Conservation (phyloP, 2,329 filamentous ascomycete species). For the Fusarium buxicola region DNA sequence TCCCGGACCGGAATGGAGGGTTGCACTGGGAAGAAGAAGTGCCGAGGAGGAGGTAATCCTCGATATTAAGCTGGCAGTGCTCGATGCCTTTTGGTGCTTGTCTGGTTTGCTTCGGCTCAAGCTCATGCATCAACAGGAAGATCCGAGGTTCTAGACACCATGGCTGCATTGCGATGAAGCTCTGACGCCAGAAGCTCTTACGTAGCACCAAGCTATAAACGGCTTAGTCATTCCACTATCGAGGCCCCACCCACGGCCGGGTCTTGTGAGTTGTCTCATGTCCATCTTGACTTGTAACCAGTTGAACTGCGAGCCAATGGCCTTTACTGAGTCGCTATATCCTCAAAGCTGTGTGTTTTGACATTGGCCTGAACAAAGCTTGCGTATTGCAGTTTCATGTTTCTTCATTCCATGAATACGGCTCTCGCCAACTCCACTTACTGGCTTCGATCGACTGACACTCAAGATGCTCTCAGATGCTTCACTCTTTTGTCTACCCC, state of each 20-base stretch:
- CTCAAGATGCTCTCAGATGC: constrained; percentile 5
- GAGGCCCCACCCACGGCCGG: constrained; percentile 13
- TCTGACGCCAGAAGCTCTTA: constrained; percentile 36
- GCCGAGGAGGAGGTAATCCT: neutral
- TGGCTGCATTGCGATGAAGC: constrained; percentile 41
- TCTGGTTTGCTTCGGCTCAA: constrained; percentile 24
- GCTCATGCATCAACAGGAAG: constrained; percentile 20
- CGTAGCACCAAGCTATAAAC: constrained; percentile 25
- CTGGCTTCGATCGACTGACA: neutral
- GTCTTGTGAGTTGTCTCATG: neutral
- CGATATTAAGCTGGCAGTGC: neutral
- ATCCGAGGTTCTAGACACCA: constrained; percentile 41
- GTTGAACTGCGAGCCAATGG: neutral
- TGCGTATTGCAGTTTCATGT: neutral
- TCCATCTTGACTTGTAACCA: constrained; percentile 14
- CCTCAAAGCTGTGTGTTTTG: neutral
- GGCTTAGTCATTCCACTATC: constrained; percentile 40
- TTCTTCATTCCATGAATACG: neutral
- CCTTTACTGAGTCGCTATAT: neutral
- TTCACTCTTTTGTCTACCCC: constrained; percentile 5
- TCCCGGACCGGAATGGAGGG: constrained; percentile 17
- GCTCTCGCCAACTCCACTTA: constrained; percentile 1
- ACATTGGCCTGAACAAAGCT: neutral
- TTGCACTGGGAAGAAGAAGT: constrained; percentile 8
- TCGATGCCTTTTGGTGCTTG: constrained; percentile 12